These are phyloP conservation scores for Thelephora terrestris DNA, from an alignment of 1,284 basidiomycete genomes.

Conservation along the genomic window DNA sequence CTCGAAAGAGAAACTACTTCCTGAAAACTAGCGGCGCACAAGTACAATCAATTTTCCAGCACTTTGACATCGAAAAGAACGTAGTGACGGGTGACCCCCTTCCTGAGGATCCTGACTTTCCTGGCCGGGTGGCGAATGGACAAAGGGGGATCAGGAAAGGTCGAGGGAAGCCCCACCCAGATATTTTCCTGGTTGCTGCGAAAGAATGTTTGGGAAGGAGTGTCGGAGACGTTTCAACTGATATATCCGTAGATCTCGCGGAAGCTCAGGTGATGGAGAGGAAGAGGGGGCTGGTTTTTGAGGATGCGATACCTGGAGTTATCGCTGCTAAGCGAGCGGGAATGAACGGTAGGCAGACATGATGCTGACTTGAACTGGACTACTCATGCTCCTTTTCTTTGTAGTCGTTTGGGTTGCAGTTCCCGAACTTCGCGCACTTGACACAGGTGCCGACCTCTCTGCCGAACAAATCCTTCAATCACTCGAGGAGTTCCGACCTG, in stretches of 20 bases:
- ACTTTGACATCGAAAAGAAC: neutral
- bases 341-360: constrained; percentile 55
- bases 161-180: constrained; percentile 61
- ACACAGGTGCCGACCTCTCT: constrained; percentile 29
- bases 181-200: constrained; percentile 66
- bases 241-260: constrained; percentile 19
- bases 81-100: neutral
- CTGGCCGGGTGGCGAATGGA: constrained; percentile 21
- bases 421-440: constrained; percentile 35
- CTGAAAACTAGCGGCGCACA: constrained; percentile 38
- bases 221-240: constrained; percentile 38
- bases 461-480: constrained; percentile 43
- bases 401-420: constrained; percentile 76
- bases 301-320: constrained; percentile 64
- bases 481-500: constrained; percentile 58
- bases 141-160: constrained; percentile 16
- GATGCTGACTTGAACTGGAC: neutral
- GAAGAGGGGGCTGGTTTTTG: constrained; percentile 58
- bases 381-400: neutral
- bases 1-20: constrained; percentile 49
- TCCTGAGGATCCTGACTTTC: neutral
- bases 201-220: constrained; percentile 39
- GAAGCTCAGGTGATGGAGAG: constrained; percentile 38
- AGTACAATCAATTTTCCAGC: constrained; percentile 12
- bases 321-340: constrained; percentile 69